A percentile compares a stretch with the other conserved stretches of the same genome.
Conservation (phyloP, 2,329 filamentous ascomycete species). For the Trichoderma sp. region DNA sequence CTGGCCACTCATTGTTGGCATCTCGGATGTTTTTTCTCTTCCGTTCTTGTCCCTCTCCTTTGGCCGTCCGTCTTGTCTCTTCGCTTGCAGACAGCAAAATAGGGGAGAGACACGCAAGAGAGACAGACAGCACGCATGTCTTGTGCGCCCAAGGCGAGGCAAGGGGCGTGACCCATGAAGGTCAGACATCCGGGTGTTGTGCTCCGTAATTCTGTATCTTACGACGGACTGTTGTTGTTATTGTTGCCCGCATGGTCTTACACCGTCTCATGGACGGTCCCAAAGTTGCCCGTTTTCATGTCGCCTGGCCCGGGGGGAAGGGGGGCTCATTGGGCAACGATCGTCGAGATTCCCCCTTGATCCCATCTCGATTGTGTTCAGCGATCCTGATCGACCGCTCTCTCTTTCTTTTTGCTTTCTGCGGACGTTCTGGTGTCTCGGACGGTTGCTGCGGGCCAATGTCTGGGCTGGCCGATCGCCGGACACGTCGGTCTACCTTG, state of each 20-base stretch:
- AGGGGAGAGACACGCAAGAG: slow-evolving; percentile 14
- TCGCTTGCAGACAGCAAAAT: slow-evolving; percentile 15
- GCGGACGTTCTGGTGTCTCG: neutral
- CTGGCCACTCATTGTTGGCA: slow-evolving; percentile 15
- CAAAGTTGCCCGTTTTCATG: slow-evolving; percentile 18
- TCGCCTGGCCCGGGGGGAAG: neutral
- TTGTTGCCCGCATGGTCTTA: neutral
- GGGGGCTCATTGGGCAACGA: slow-evolving; percentile 13
- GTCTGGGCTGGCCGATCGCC: slow-evolving; percentile 18
- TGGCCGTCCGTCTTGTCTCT: neutral
- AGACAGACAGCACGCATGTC: slow-evolving; percentile 10
- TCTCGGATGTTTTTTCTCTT: neutral
- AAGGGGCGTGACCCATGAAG: neutral
- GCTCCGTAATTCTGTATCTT: too few species aligned
- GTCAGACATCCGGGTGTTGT: too few species aligned
- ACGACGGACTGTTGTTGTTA: neutral
- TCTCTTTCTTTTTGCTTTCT: neutral
- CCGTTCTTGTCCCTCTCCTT: too few species aligned
- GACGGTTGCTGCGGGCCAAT: neutral
- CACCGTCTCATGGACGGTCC: slow-evolving; percentile 16
- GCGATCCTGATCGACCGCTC: slow-evolving; percentile 25
- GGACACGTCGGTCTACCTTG: neutral
- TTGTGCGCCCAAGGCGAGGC: slow-evolving; percentile 11
- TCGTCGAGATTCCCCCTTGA: slow-evolving; percentile 17
- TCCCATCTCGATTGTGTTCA: slow-evolving; percentile 16